Evolutionary conservation across 495 filamentous ascomycete genomes (phyloP).

Genomic region (Oidiodendron maius): DNA sequence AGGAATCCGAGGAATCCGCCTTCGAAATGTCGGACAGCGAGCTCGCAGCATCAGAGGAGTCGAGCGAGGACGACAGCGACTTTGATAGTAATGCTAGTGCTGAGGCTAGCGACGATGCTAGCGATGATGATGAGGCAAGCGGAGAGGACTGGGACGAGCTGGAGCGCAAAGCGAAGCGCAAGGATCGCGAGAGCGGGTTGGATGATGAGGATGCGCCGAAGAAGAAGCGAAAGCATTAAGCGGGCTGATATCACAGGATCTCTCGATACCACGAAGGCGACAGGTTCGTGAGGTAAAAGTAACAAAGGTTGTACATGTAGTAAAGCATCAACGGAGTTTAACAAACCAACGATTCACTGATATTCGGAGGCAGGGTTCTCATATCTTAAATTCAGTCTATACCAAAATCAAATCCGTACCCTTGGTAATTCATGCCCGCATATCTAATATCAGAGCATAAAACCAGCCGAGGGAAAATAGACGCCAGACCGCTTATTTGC

Average conservation of each 20-base stretch:
- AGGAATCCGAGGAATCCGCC: conserved; percentile 81
- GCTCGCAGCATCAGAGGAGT: conserved; percentile 70
- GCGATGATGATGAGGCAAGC: conserved; percentile 67
- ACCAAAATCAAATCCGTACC: background rate
- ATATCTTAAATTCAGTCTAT: background rate
- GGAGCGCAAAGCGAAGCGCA: conserved; percentile 83
- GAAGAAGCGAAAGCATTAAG: conserved; percentile 23
- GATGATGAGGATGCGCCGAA: conserved; percentile 66
- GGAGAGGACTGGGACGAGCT: conserved; percentile 92
- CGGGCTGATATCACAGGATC: background rate
- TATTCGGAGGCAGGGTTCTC: too few relatives aligned
- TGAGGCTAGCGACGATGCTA: conserved; percentile 61
- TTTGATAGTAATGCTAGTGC: conserved; percentile 88
- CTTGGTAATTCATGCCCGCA: background rate
- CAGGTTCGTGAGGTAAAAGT: too few relatives aligned
- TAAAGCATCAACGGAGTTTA: background rate
- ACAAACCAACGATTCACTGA: too few relatives aligned
- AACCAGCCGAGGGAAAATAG: background rate
- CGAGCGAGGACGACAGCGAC: conserved; percentile 81
- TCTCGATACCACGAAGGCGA: too few relatives aligned
- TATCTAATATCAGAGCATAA: background rate
- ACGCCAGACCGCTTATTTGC: conserved; percentile 2
- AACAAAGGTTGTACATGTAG: too few relatives aligned
- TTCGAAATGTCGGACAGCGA: conserved; percentile 88
- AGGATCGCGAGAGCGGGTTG: conserved; percentile 67